phyloP scores from a whole-genome alignment of 495 filamentous ascomycete genomes.

The Astrocystis sublimbata region DNA sequence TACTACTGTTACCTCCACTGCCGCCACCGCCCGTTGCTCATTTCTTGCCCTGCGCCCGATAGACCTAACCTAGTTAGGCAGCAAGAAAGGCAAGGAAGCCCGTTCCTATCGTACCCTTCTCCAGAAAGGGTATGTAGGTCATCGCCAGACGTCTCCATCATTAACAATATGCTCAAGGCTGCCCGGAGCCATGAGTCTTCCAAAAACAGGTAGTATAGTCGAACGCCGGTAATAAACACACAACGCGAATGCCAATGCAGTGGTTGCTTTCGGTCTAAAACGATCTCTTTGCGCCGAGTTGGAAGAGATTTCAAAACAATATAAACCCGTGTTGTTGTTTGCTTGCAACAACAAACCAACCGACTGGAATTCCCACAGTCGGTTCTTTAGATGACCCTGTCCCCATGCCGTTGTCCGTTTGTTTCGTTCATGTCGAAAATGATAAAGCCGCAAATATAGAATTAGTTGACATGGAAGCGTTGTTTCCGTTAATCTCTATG shows the following conservation, averaged over 20 bases:
- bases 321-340: no score
- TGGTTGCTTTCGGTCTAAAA: constrained; percentile 17
- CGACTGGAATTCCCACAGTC: constrained; percentile 24
- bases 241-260: constrained; percentile 17
- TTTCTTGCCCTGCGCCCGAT: constrained; percentile 2
- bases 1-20: not conserved
- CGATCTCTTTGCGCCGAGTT: no score
- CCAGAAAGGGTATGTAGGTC: no score
- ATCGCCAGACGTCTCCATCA: constrained; percentile 10
- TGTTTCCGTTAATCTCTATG: constrained; percentile 21
- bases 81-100: not conserved
- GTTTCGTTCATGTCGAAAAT: constrained; percentile 15
- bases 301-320: no score
- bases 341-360: no score
- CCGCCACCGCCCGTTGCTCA: not conserved
- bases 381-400: no score
- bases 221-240: constrained; percentile 15
- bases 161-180: constrained; percentile 19
- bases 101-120: not conserved
- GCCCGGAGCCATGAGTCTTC: constrained; percentile 13
- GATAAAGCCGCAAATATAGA: constrained; percentile 17
- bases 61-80: not conserved
- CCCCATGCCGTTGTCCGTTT: constrained; percentile 18
- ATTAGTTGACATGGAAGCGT: no score
- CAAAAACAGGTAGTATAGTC: no score